Base-by-base conservation (phyloP, 768 basidiomycete genomes). In the Naematelia encephala region DNA sequence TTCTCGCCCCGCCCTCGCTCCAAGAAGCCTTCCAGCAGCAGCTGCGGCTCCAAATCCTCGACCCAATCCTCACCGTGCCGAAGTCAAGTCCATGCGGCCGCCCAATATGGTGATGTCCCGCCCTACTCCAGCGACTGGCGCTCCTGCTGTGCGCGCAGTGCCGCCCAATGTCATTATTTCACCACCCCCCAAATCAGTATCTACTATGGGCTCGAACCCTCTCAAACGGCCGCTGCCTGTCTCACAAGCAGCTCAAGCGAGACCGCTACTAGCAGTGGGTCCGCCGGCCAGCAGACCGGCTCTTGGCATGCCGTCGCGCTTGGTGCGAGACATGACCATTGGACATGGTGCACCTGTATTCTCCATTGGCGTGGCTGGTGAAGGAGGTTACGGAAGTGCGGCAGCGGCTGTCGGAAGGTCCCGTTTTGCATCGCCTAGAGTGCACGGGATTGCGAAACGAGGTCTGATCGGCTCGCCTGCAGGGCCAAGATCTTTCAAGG, bases 301-400 rank as follows among this genome's bases (percentile, higher is more conserved):
- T 4, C 29, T 69, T 12, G 68, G 68, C 39, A 54, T 60, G n/a
- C 68, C 68, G n/a, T 59, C 64, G 5, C 59, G 68, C 12, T 47
- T 66, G 14, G 45, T 68, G 10, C 46, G 57, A 46, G 51, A 58
- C 13, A 39, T 60, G 34, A 42, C 39, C 30, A 28, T 48, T 4
- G 22, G 44, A n/a, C 28, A 46, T 25, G 21, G 42, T 11, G 45
- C 46, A 26, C 61, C 61, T 4, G 25, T 60, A 4, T 62, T 66
- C 23, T 62, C 61, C 25, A 54, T 66, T 5, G 65, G 61, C 42
- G 39, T 53, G 19, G 51, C 44, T 23, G 57, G 61, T 42, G 60
- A 47, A 56, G 34, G 34, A 8, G 34, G 34, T 8, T 25, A 28
- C 12, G 39, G 26, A 44, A 16, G 46, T 29, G 21, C 22, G 48